phyloP scores from a whole-genome alignment of 306 rosid species.

The Argentina anserina region DNA sequence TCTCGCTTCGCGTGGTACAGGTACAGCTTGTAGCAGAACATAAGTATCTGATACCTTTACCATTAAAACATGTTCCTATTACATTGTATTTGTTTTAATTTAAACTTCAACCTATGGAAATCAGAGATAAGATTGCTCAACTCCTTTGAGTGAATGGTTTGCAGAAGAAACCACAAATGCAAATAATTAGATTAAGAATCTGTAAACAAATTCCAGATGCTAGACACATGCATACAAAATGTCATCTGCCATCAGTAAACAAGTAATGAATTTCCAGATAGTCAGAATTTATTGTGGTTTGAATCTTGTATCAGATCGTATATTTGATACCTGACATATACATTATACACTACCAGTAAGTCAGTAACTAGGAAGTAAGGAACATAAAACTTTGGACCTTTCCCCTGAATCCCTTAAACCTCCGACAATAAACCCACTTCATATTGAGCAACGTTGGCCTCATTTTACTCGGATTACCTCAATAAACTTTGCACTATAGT shows the following conservation, averaged over 20 bases:
- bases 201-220: neutral
- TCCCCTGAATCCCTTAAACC: neutral
- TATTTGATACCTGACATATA: neutral
- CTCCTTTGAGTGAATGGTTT: neutral
- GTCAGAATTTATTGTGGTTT: neutral
- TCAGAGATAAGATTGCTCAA: neutral
- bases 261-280: neutral
- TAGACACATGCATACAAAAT: neutral
- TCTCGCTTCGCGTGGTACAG: conserved; percentile 80
- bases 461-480: neutral
- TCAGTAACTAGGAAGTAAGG: too few species aligned
- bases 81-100: neutral
- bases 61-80: neutral
- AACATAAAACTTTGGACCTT: neutral
- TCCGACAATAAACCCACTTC: neutral
- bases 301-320: neutral
- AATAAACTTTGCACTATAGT: neutral
- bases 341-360: neutral
- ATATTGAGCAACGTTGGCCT: neutral
- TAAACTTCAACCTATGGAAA: neutral
- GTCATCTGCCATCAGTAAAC: neutral
- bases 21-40: conserved; percentile 72
- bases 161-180: neutral
- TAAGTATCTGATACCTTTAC: conserved; percentile 63
- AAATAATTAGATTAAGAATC: neutral